phyloP scores from a whole-genome alignment of 2,329 filamentous ascomycete species.

The Pseudogymnoascus sp. region DNA sequence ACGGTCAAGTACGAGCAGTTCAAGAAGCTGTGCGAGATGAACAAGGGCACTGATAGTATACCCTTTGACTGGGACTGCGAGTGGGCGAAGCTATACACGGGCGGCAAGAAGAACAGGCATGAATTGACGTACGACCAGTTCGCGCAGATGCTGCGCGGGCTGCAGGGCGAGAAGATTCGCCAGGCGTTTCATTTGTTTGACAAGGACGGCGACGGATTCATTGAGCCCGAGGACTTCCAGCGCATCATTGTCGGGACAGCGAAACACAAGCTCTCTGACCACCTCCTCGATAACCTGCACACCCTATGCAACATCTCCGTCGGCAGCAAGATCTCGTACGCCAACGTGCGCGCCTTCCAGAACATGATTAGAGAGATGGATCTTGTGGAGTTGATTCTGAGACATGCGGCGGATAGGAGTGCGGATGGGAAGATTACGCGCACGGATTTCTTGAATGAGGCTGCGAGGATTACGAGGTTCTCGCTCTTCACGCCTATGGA shows the following conservation, averaged over 20 bases:
- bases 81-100: slow-evolving; percentile 92
- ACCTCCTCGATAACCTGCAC: slow-evolving; percentile 81
- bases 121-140: slow-evolving; percentile 94
- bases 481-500: slow-evolving; percentile 98
- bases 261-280: slow-evolving; percentile 93
- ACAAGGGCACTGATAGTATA: slow-evolving; percentile 76
- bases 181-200: slow-evolving; percentile 93
- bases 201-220: slow-evolving; percentile 86
- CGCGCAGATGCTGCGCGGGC: slow-evolving; percentile 91
- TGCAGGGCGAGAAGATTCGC: slow-evolving; percentile 91
- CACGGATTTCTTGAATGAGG: slow-evolving; percentile 90
- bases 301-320: slow-evolving; percentile 91
- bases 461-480: slow-evolving; percentile 82
- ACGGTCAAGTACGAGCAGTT: slow-evolving; percentile 86
- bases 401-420: slow-evolving; percentile 77
- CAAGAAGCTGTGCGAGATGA: slow-evolving; percentile 73
- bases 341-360: slow-evolving; percentile 94
- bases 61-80: slow-evolving; percentile 97
- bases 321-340: slow-evolving; percentile 91
- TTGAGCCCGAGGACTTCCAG: slow-evolving; percentile 92
- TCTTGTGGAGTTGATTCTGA: slow-evolving; percentile 85
- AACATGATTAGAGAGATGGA: slow-evolving; percentile 99
- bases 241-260: slow-evolving; percentile 91
- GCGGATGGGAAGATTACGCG: slow-evolving; percentile 87
- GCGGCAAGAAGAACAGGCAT: slow-evolving; percentile 78